These are phyloP conservation scores for Fonsecaea monophora DNA, from an alignment of 2,329 filamentous ascomycete species.

Conservation along the genomic window DNA sequence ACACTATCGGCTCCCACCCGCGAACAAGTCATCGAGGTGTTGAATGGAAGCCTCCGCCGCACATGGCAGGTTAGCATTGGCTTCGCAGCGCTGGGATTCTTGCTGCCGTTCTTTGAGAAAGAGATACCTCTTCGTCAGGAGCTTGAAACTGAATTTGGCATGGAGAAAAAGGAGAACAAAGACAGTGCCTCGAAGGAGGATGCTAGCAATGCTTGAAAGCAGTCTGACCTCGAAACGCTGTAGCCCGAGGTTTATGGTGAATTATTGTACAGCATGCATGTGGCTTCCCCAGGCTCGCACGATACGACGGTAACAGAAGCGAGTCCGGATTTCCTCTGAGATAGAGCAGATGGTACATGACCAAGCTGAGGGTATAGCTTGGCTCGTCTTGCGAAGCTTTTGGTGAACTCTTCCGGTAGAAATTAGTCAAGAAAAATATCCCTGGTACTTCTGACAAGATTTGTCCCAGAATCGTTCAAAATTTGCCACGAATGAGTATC, in stretches of 20 bases:
- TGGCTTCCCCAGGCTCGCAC: not conserved
- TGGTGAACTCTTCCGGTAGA: not conserved
- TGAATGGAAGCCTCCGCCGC: slow-evolving; percentile 28
- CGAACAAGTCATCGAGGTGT: slow-evolving; percentile 24
- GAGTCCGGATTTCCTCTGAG: not conserved
- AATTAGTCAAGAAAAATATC: not conserved
- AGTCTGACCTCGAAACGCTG: not conserved
- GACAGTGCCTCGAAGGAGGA: not conserved
- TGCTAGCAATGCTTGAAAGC: too few relatives aligned
- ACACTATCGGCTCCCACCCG: slow-evolving; percentile 11
- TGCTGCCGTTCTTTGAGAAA: slow-evolving; percentile 33
- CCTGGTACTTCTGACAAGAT: not conserved
- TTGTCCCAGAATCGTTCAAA: not conserved
- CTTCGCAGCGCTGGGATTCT: slow-evolving; percentile 35
- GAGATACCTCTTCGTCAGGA: slow-evolving; percentile 33
- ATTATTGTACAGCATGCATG: not conserved
- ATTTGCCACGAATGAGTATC: too few relatives aligned
- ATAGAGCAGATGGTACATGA: not conserved
- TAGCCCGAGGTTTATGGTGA: too few relatives aligned
- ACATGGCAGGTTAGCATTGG: slow-evolving; percentile 35
- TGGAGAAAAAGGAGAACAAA: not conserved
- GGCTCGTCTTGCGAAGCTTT: not conserved
- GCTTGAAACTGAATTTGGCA: slow-evolving; percentile 33
- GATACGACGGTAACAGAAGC: not conserved
- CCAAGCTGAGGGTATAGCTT: not conserved